Conservation (phyloP, 805 yeast species). For the Starmera caribaea region DNA sequence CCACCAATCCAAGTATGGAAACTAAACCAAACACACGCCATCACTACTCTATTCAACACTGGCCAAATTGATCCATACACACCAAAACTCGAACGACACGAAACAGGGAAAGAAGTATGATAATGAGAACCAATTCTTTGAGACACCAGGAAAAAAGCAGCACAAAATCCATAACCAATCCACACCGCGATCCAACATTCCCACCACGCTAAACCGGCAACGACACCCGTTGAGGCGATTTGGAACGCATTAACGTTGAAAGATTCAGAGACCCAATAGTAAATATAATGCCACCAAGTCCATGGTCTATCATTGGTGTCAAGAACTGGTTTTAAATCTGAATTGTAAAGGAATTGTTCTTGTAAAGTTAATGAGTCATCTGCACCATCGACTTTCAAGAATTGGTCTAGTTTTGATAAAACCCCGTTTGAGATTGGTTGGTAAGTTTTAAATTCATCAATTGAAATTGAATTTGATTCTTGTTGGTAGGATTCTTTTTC, state of each 20-base stretch:
- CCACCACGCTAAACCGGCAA: constrained; percentile 81
- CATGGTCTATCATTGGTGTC: constrained; percentile 66
- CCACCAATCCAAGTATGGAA: constrained; percentile 84
- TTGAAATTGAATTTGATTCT: background rate
- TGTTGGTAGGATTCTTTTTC: background rate
- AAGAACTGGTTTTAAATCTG: constrained; percentile 66
- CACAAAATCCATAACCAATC: constrained; percentile 70
- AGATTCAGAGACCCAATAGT: constrained; percentile 84
- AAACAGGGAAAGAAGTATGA: constrained; percentile 79
- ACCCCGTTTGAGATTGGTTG: background rate
- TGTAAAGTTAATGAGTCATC: constrained; percentile 34
- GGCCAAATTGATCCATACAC: constrained; percentile 86
- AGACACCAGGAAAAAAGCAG: constrained; percentile 54
- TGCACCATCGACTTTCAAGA: background rate
- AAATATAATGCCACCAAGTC: constrained; percentile 75
- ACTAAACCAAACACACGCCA: constrained; percentile 84
- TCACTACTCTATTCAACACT: constrained; percentile 74
- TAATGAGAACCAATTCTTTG: constrained; percentile 75
- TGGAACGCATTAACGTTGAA: constrained; percentile 89
- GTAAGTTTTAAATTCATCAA: background rate
- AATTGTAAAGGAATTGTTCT: constrained; percentile 62
- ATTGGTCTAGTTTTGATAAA: background rate
- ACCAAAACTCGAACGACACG: constrained; percentile 76
- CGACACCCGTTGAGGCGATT: constrained; percentile 80
- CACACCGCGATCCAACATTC: constrained; percentile 84